Conservation (phyloP, 2,329 filamentous ascomycete genomes). For the Talaromyces sp. region DNA sequence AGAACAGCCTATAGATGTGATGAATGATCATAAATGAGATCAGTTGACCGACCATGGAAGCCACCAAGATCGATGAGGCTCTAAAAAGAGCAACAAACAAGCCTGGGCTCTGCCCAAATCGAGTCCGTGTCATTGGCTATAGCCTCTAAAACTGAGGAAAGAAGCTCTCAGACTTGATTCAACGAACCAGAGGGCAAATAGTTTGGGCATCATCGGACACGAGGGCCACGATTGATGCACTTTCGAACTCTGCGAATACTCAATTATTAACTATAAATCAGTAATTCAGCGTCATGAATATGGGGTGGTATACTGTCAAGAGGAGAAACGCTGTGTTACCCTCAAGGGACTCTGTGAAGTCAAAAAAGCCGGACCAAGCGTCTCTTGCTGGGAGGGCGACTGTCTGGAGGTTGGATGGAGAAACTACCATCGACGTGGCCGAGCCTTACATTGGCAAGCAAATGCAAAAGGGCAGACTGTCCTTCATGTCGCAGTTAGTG, state of each 20-base stretch:
- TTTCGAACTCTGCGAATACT: slow-evolving; percentile 17
- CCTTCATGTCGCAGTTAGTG: background rate
- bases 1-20: background rate
- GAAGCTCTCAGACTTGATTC: slow-evolving; percentile 2
- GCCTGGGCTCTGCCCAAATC: slow-evolving; percentile 17
- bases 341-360: background rate
- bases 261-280: slow-evolving; percentile 9
- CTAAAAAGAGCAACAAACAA: background rate
- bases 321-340: background rate
- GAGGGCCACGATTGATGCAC: slow-evolving; percentile 13
- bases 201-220: background rate
- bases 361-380: background rate
- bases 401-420: slow-evolving; percentile 9
- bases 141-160: background rate
- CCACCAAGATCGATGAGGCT: background rate
- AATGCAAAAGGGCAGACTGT: background rate
- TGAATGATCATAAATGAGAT: background rate
- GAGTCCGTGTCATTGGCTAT: slow-evolving; percentile 14
- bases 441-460: slow-evolving; percentile 25
- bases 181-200: background rate
- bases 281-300: background rate
- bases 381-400: background rate
- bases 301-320: background rate
- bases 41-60: background rate
- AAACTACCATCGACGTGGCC: background rate